Evolutionary conservation across 108 stramenopile species (phyloP), one percentile per base, ranked within the genome.

Genomic region (Discostella pseudostelligera): DNA sequence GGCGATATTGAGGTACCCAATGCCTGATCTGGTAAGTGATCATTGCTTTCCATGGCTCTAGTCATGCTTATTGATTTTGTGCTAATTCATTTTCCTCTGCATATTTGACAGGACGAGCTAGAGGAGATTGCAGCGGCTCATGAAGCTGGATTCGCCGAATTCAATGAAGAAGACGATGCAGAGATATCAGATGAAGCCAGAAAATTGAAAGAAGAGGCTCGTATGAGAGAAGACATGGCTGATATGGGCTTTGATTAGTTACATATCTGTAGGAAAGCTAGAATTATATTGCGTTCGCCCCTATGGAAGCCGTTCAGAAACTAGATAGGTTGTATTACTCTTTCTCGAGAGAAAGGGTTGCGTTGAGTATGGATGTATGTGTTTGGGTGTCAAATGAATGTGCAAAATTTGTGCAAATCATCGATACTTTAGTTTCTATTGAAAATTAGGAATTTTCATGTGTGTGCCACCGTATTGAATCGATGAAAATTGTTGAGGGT

Each of bases 1-100:
- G n/a, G 98, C 93, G 10, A 94, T 96, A 32, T 74, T 95, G 16
- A 68, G 97, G 42, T 96, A 80, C 79, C 95, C 95, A 29, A 39
- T 96, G 39, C 90, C 89, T 5, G 92, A 91, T 63, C 54, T 92
- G 21, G 92, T 54, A 36, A 54, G 53, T 59, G 8, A 17, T 25
- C 9, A 59, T 0, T 7, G 67, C 0, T 43, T 43, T 43, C 39
- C 1, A 24, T 17, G 19, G 16, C 1, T 26, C 7, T 50, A 12
- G 17, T 48, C 47, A 3, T 19, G 17, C 17, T 17, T 8, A 48
- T 24, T 50, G 11, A 25, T 50, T 25, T 50, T 50, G 12, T 50
- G 4, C 49, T 50, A 0, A 25, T 25, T 24, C 25, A 8, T 10
- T 50, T 50, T 22, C 3, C 40, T 97, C 39, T 89, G n/a, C n/a